Conservation (phyloP, 176 grass and related monocot genomes). For the Triticum aestivum region DNA sequence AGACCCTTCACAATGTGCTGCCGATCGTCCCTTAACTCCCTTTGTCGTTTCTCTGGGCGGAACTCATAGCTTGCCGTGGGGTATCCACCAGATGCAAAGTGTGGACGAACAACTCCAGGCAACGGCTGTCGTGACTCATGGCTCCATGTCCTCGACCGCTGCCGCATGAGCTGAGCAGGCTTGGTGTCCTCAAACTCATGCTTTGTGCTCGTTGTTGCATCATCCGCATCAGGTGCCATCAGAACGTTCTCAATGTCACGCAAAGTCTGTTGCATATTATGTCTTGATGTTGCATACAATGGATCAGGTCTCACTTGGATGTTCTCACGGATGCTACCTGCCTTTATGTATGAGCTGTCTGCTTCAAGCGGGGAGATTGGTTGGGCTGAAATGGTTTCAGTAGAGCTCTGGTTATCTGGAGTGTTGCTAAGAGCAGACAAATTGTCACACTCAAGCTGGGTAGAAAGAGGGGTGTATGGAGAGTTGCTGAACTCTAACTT, state of each 20-base stretch:
- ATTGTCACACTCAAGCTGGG: conserved; percentile 64
- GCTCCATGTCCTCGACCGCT: conserved; percentile 73
- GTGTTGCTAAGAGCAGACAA: conserved; percentile 59
- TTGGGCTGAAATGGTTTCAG: conserved; percentile 63
- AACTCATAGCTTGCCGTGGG: conserved; percentile 46
- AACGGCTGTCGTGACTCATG: conserved; percentile 46
- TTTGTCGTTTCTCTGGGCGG: conserved; percentile 66
- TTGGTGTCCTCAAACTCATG: conserved; percentile 54
- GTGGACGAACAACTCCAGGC: conserved; percentile 26
- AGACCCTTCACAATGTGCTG: conserved; percentile 60
- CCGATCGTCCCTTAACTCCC: conserved; percentile 56
- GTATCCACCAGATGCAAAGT: conserved; percentile 41
- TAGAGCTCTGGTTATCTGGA: conserved; percentile 63
- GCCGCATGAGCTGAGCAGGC: conserved; percentile 48
- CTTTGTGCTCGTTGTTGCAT: conserved; percentile 47
- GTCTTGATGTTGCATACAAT: conserved; percentile 52
- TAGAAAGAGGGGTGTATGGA: conserved; percentile 64
- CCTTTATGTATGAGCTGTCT: conserved; percentile 55
- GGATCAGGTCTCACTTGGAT: conserved; percentile 47
- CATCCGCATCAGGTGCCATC: conserved; percentile 81
- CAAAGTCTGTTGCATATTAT: conserved; percentile 78
- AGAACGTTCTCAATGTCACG: conserved; percentile 92
- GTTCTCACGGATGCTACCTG: conserved; percentile 30
- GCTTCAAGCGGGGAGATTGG: conserved; percentile 68
- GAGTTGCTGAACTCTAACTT: conserved; percentile 66